Evolutionary conservation across 2,329 filamentous ascomycete species (phyloP), one percentile per base, ranked within the genome.

Genomic region (Teratosphaeria viscida): DNA sequence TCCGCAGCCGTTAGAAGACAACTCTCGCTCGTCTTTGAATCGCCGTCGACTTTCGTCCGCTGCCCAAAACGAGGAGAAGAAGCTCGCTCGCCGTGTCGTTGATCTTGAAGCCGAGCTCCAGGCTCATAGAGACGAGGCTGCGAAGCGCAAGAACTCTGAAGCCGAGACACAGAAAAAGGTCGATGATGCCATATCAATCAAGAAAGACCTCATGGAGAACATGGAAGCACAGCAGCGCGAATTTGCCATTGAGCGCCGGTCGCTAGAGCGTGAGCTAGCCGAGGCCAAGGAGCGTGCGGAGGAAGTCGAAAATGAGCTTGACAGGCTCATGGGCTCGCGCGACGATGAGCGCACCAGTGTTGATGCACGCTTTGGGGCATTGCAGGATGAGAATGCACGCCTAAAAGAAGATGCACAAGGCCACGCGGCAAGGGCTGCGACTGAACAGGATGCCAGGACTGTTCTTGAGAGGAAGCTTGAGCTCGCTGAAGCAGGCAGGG

Each of bases 161-260:
- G 82, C 78, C 66, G 81, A 84, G 66, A 83, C 82, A 69, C 86
- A 82, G 76, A 82, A 78, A 68, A 86, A 86, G 67, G 82, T 96
- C 62, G 85, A 94, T 63, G 92, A 97, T 72, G 89, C 85, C 5
- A 90, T 94, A 66, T 92, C 90, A 2, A 96, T 89, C 0, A 99
- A 99, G 73, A 88, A 89, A 67, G 94, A 97, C 72, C 83, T 99
- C 10, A 85, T 99, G 75, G 87, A 90, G 64, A 99, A 99, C 69
- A 90, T 99, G 77, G 91, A 97, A 70, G 87, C 92, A 12, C 83
- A 95, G 64, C 90, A 96, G 73, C 85, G 85, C 29, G 94, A 97
- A 69, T 96, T 96, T 66, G 80, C 88, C 39, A 85, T 86, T 56
- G 92, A 97, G 73, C 85, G 94, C 47, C 90, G 88, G 68, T 88